phyloP scores from a whole-genome alignment of 2,329 filamentous ascomycete species.

The Didymella pinodella region DNA sequence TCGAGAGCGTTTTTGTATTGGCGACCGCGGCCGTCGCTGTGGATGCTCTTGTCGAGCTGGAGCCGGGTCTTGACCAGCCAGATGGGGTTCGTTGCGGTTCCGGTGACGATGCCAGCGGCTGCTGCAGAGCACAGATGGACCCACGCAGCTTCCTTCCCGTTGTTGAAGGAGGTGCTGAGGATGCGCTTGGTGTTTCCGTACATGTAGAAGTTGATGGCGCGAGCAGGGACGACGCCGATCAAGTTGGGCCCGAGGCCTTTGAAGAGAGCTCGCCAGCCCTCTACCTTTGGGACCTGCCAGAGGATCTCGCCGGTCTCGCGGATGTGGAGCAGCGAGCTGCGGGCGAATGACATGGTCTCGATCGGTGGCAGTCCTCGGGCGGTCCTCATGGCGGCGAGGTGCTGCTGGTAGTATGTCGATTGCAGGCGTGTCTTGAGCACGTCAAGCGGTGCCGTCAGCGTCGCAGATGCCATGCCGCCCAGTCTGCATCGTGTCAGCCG shows the following conservation, averaged over 20 bases:
- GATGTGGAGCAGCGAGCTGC: constrained; percentile 76
- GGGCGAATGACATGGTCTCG: constrained; percentile 68
- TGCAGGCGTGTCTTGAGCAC: constrained; percentile 93
- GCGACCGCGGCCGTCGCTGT: constrained; percentile 65
- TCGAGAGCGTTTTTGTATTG: constrained; percentile 89
- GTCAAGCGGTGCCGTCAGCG: constrained; percentile 92
- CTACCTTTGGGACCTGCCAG: constrained; percentile 76
- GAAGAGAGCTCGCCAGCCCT: constrained; percentile 88
- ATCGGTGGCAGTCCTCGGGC: constrained; percentile 63
- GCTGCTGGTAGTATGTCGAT: constrained; percentile 91
- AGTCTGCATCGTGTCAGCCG: constrained; percentile 62
- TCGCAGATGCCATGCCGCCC: constrained; percentile 89
- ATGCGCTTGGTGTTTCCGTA: constrained; percentile 92
- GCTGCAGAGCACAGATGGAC: constrained; percentile 82
- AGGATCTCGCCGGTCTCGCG: constrained; percentile 88
- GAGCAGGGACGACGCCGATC: constrained; percentile 85
- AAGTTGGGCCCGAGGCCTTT: constrained; percentile 92
- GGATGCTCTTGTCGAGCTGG: constrained; percentile 87
- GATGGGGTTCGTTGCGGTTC: constrained; percentile 92
- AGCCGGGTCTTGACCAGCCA: constrained; percentile 95
- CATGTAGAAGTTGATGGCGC: constrained; percentile 91
- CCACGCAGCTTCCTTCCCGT: constrained; percentile 72
- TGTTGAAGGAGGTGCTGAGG: constrained; percentile 76
- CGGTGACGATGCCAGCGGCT: constrained; percentile 81
- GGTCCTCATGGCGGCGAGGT: constrained; percentile 74